phyloP scores from a whole-genome alignment of 768 basidiomycete genomes.

The Boletus huronensis region DNA sequence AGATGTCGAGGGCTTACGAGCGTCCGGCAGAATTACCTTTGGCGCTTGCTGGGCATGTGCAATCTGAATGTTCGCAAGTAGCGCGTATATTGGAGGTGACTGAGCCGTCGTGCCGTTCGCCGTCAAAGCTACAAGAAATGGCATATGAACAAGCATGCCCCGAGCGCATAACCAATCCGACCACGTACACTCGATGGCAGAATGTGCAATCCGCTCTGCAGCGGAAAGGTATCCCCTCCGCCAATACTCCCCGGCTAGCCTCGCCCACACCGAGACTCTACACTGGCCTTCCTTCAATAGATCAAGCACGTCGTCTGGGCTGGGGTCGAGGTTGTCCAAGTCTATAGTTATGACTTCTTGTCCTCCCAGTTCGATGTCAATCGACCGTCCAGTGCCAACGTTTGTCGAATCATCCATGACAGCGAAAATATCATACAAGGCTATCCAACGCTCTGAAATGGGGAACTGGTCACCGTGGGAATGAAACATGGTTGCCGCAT shows the following conservation, averaged over 20 bases:
- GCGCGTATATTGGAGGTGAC: conserved; percentile 69
- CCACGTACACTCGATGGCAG: conserved; percentile 64
- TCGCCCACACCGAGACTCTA: conserved; percentile 73
- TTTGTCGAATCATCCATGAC: conserved; percentile 20
- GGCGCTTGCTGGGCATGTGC: conserved; percentile 80
- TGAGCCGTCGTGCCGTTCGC: conserved; percentile 46
- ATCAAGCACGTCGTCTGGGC: conserved; percentile 71
- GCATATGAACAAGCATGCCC: not conserved
- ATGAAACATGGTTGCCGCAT: too few species aligned
- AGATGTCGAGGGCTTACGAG: conserved; percentile 49
- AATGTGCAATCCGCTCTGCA: conserved; percentile 70
- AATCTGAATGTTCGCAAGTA: conserved; percentile 84
- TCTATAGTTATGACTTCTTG: conserved; percentile 90
- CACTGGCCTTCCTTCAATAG: conserved; percentile 71
- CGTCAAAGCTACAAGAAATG: conserved; percentile 43
- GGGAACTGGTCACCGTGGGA: too few species aligned
- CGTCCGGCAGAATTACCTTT: conserved; percentile 66
- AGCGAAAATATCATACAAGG: not conserved
- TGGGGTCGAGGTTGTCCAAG: conserved; percentile 80
- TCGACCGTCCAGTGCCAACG: conserved; percentile 34
- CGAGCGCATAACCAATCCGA: not conserved
- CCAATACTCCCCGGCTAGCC: conserved; percentile 88
- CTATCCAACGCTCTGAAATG: too few species aligned
- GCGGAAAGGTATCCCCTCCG: conserved; percentile 67
- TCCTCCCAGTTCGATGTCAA: conserved; percentile 76